Evolutionary conservation across 73 alveolate species (phyloP), one percentile per base, ranked within the genome.

Genomic region (Paramecium biaurelia): DNA sequence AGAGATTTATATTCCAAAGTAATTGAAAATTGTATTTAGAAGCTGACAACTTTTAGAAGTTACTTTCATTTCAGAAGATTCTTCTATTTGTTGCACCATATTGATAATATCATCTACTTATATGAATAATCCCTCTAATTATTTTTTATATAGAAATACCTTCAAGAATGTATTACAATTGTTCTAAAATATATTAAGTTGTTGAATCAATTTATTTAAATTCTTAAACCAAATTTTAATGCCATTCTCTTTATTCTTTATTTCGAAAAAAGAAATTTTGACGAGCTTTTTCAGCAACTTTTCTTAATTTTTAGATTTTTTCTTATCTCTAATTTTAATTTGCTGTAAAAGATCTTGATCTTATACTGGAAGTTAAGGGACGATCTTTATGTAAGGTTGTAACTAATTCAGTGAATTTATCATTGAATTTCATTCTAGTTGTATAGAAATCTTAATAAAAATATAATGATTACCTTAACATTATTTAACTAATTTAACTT

Each of bases 191-290:
- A 8, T 63, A 63, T 63, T 63, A 63, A 26, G 49, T 12, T 6
- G 84, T 63, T 26, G 20, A 14, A 63, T 63, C 84, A 63, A 12
- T 3, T 26, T 4, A 63, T 30, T 26, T 30, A 41, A 63, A 63
- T 26, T 63, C 11, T 4, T 32, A 8, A 23, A 63, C 20, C 15
- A 63, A n/a, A 14, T 63, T 14, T 24, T 63, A 12, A 63, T 63
- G 84, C 84, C 84, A 63, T 63, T 11, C 15, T 63, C 84, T 63
- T 63, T 63, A 63, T 30, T 63, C 84, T 26, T 63, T 63, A 63
- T 63, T 63, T 63, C 84, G 20, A 11, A 5, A 63, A 63, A 63
- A 63, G 45, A 63, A 63, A 63, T 63, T 32, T 26, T 63, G 28
- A 0, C 84, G 20, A 12, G 84, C 84, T 1, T 63, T 6, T 26